Evolutionary conservation across 2,329 filamentous ascomycete genomes (phyloP), one percentile per base, ranked within the genome.

Genomic region (Trichoderma endophyticum): DNA sequence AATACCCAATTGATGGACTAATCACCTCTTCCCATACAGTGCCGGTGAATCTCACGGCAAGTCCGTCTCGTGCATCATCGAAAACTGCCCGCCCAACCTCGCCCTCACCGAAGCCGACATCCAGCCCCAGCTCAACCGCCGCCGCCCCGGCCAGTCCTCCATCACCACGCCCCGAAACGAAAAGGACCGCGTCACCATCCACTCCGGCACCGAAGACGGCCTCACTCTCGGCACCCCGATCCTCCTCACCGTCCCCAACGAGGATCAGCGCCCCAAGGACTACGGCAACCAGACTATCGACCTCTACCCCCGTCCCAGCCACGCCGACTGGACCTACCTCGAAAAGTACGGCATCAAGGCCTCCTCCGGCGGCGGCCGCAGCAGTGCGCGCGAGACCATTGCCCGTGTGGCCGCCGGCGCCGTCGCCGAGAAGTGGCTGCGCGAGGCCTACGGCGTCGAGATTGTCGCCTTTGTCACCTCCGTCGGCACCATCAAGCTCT

Each of bases 341-440:
- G 93, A 97, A 82, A 98, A 98, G 85, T 99, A 99, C 82, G 95
- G 95, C 71, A 91, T 97, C 77, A 97, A 97, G 86, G 94, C 96
- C 48, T 93, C 90, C 80, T 94, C 91, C 73, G 95, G 96, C 72
- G 95, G 96, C 77, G 95, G 96, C 69, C 89, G 96, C 74, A 95
- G 92, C 80, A 95, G 92, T 80, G 96, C 96, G n/a, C 87, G 95
- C 75, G 95, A 98, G 87, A 98, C 95, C 12, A 97, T 98, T 79
- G 94, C 92, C 74, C 89, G 95, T 76, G 95, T 98, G 26, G 95
- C 95, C 65, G 95, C 95, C 24, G 94, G 95, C 72, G 93, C 94
- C 57, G 94, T 98, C 77, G 94, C 94, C 48, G 95, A 99, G 81
- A 97, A 98, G 82, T 98, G 95, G 85, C 88, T 98, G 43, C 86